Evolutionary conservation across 345 rosid genomes (phyloP), one percentile per base, ranked within the genome.

Genomic region (Bruguiera gymnorhiza): DNA sequence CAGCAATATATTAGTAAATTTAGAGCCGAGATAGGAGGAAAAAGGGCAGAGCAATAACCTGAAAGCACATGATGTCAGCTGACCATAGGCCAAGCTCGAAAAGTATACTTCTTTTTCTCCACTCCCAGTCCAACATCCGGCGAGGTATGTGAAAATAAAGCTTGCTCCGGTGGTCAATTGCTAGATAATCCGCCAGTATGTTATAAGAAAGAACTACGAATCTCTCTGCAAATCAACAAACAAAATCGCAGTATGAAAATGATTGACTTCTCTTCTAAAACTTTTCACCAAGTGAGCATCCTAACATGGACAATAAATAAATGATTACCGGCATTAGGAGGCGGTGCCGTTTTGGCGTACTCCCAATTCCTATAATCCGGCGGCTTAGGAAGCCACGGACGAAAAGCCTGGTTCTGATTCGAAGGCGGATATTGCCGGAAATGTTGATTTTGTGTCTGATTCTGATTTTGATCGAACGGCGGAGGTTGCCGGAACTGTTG

Each of bases 11-110:
- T 2, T 39, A 39, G 3, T 39, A 11, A 16, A 39, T 39, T 39
- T 10, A 39, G 48, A 39, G 16, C 16, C 16, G 3, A 39, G 3
- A 39, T 39, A 39, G 16, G 48, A 39, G 48, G 48, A 39, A 39
- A 39, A 39, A n/a, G 21, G 58, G 64, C 24, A 48, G 61, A 59
- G 39, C 10, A 60, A 64, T 63, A 70, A 94, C 97, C 95, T 94
- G 98, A 64, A 94, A 83, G 84, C 98, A 94, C 95, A 94, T 80
- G 71, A 94, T 88, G 78, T 94, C 98, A 18, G 98, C 87, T 29
- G 93, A 88, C 98, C 98, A 91, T 13, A 91, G 73, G 54, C 89
- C 86, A 69, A 94, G 93, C 88, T 95, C 97, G 69, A 89, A 88
- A 54, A 90, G 76, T 62, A 95, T 67, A 67, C 70, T 86, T 59